phyloP scores from a whole-genome alignment of 2,329 filamentous ascomycete species.

The Claviceps capensis region DNA sequence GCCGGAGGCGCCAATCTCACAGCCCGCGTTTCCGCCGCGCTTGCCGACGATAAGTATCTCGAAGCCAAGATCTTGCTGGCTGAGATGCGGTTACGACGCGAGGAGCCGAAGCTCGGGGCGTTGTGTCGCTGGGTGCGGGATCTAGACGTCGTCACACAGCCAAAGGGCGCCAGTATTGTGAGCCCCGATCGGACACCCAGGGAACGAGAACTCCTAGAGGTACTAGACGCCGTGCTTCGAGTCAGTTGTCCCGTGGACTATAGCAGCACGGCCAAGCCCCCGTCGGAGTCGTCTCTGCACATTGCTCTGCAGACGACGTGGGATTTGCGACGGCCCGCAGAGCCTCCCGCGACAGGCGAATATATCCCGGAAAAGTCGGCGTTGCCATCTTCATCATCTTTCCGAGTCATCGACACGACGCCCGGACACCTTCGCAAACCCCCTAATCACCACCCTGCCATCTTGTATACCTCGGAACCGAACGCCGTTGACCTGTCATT shows the following conservation, averaged over 20 bases:
- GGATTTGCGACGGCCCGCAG: conserved; percentile 36
- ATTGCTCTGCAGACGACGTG: conserved; percentile 47
- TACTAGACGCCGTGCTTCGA: conserved; percentile 50
- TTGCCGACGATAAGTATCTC: conserved; percentile 50
- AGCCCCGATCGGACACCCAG: conserved; percentile 24
- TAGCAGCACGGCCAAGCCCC: conserved; percentile 21
- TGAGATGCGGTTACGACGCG: conserved; percentile 54
- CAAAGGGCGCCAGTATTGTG: conserved; percentile 24
- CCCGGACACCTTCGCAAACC: conserved; percentile 48
- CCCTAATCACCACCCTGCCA: conserved; percentile 52
- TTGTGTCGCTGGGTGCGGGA: conserved; percentile 61
- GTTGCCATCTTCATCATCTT: conserved; percentile 12
- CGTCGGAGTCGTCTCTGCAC: conserved; percentile 24
- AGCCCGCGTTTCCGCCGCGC: conserved; percentile 49
- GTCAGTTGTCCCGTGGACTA: conserved; percentile 47
- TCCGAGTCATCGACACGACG: conserved; percentile 49
- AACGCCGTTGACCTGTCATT: conserved; percentile 39
- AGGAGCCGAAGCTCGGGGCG: conserved; percentile 53
- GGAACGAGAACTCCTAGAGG: conserved; percentile 42
- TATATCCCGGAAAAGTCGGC: conserved; percentile 41
- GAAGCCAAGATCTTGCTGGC: conserved; percentile 53
- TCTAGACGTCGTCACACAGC: conserved; percentile 50
- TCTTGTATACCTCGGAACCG: conserved; percentile 47
- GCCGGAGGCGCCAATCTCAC: conserved; percentile 49
- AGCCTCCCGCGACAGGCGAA: conserved; percentile 35